phyloP scores from a whole-genome alignment of 108 stramenopile species.

The Skeletonema tropicum region DNA sequence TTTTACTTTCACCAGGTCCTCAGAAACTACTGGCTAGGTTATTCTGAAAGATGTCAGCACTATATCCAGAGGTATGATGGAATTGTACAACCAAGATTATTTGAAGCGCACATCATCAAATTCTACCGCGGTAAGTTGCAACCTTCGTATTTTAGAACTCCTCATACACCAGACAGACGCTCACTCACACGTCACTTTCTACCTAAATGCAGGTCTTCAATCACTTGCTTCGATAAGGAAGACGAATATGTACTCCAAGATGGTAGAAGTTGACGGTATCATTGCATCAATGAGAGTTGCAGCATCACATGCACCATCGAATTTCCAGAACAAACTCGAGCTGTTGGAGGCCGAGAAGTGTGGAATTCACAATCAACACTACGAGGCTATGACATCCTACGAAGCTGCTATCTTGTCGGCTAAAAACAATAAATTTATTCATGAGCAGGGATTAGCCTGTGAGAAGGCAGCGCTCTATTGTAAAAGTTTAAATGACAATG shows the following conservation, averaged over 20 bases:
- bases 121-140: neutral
- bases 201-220: neutral
- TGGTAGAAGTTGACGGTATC: neutral
- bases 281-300: neutral
- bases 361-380: neutral
- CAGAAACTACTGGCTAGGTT: constrained; percentile 1
- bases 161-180: too few relatives aligned
- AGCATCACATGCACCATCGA: neutral
- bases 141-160: too few relatives aligned
- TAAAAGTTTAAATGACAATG: neutral
- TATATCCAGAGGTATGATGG: neutral
- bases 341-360: neutral
- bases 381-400: neutral
- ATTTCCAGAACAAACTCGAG: neutral
- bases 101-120: neutral
- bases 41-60: neutral
- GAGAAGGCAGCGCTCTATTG: neutral
- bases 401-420: neutral
- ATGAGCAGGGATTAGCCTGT: constrained; percentile 4
- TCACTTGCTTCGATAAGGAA: neutral
- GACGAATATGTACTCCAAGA: neutral
- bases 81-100: neutral
- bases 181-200: too few relatives aligned
- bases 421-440: neutral
- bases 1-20: neutral